Percentiles rank a stretch among this genome's conserved stretches.
phyloP scores from a whole-genome alignment of 148 eudicot genomes.

The Talinum fruticosum region DNA sequence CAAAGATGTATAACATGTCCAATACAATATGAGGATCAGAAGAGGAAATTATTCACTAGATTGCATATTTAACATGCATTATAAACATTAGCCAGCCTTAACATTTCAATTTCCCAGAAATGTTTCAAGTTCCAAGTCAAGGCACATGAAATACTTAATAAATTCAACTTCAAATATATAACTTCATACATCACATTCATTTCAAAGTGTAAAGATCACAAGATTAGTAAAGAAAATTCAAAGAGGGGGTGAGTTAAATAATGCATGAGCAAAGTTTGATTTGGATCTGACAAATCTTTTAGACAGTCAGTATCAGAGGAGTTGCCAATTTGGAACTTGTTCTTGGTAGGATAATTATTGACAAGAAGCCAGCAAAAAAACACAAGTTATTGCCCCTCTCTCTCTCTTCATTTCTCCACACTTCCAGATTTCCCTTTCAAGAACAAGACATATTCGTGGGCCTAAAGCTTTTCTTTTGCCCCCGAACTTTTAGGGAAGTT shows the following conservation, averaged over 20 bases:
- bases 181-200: neutral
- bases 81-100: neutral
- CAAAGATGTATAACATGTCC: neutral
- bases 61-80: neutral
- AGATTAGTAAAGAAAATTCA: neutral
- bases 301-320: neutral
- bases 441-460: neutral
- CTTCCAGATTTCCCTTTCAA: constrained; percentile 1
- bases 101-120: neutral
- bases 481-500: neutral
- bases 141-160: neutral
- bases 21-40: neutral
- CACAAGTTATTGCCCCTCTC: neutral
- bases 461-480: neutral
- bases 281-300: neutral
- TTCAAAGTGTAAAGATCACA: neutral
- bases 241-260: neutral
- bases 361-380: constrained; percentile 13
- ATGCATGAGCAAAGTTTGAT: neutral
- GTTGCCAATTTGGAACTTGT: neutral
- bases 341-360: constrained; percentile 6
- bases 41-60: neutral
- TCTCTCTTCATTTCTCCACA: neutral
- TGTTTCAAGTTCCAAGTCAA: neutral
- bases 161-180: neutral